Evolutionary conservation across 2,329 filamentous ascomycete species (phyloP).

Genomic region (Sporothrix curviconia): DNA sequence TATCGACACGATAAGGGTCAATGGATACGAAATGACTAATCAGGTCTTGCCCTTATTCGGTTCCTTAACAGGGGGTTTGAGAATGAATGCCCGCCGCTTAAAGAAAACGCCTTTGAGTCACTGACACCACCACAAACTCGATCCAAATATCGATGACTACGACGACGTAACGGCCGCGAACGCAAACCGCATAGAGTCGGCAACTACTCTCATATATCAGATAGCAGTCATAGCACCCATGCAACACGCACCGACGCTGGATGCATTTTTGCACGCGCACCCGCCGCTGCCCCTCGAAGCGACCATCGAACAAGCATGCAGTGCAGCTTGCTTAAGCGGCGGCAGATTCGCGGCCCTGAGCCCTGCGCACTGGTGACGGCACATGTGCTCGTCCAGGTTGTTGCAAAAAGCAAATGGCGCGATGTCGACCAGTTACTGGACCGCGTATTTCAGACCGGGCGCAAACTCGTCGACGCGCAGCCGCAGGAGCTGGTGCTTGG

Average conservation of each 20-base stretch:
- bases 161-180: no score
- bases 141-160: no score
- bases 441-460: conserved; percentile 72
- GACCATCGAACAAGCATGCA: conserved; percentile 70
- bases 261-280: conserved; percentile 67
- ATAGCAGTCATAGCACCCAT: conserved; percentile 50
- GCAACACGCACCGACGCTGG: conserved; percentile 61
- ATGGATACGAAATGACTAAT: not conserved
- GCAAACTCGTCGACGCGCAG: conserved; percentile 72
- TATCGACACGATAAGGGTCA: not conserved
- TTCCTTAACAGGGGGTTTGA: not conserved
- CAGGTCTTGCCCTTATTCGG: not conserved
- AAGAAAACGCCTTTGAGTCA: no score
- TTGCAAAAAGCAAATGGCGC: conserved; percentile 71
- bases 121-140: no score
- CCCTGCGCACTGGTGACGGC: conserved; percentile 88
- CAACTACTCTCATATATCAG: no score
- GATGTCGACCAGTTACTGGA: conserved; percentile 74
- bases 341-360: conserved; percentile 82
- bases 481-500: conserved; percentile 87
- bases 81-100: no score
- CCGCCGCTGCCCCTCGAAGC: conserved; percentile 63
- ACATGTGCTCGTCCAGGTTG: conserved; percentile 78
- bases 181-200: no score
- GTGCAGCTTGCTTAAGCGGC: conserved; percentile 76